Base-by-base conservation (phyloP, 768 basidiomycete genomes). In the Mycena crocata region DNA sequence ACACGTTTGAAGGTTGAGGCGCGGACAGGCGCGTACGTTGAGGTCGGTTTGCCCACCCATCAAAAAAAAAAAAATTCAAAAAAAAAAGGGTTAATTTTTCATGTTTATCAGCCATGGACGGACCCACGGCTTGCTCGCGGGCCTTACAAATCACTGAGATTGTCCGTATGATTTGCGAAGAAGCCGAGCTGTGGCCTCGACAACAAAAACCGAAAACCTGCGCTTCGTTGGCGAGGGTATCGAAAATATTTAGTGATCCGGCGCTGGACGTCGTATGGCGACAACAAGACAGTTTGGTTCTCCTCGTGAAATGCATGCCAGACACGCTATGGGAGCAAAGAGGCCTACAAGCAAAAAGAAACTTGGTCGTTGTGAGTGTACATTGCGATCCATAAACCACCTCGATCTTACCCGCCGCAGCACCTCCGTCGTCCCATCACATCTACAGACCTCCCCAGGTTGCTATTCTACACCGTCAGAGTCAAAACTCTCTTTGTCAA, bases 291-390 rank as follows among this genome's bases (percentile, higher is more conserved):
- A 62, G 59, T 23, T n/a, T 67, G 3, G 54, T 57, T 0, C 55
- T 60, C 5, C 66, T 67, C 19, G 54, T 67, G 31, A 67, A 62
- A 52, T 67, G 66, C 37, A 67, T 62, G 66, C 60, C 66, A n/a
- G 54, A 67, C 10, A 62, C 66, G 26, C 10, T 62, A 3, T 67
- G 66, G 66, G 60, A 62, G 37, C 48, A 62, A 52, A 31, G 28
- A 55, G 23, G 17, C 4, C 3, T 3, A 6, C 26, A 35, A 1
- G 5, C 14, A 13, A 10, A 24, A 13, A 42, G 19, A 19, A 30
- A 21, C n/a, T n/a, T n/a, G n/a, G n/a, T n/a, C 24, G 28, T 67
- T 26, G 66, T 67, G 24, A 61, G 66, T 57, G n/a, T n/a, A n/a
- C 31, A 15, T 23, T 5, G 28, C 37, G 34, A 9, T 15, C 9